Base-by-base conservation (phyloP, 2,329 filamentous ascomycete genomes). In the Aspergillus pseudoglaucus region DNA sequence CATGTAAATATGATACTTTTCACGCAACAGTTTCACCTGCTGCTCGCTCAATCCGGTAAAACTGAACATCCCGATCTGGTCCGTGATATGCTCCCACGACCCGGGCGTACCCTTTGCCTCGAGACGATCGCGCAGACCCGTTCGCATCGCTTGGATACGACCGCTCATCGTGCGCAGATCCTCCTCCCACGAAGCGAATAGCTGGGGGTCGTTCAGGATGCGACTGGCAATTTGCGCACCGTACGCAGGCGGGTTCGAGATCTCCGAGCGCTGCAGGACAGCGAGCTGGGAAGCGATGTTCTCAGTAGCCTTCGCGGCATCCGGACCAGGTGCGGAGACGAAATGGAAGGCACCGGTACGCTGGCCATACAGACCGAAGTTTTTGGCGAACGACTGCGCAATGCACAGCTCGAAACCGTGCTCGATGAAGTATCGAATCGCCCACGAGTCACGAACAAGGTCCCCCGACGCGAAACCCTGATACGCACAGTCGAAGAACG, bases 31-130 rank as follows among this genome's bases (percentile, higher is more conserved):
- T 55, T 62, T 56, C 3, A 81, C 76, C 53, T 80, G 77, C 3
- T 62, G 50, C 49, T 75, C 71, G 4, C 52, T 73, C 50, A 82
- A 62, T 0, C 78, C 79, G 0, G 76, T 77, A 48, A 95, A 98
- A 69, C 85, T 91, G 75, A 98, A 98, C 93, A 98, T 98, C 74
- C 93, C 93, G 65, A 98, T 98, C 79, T 98, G 93, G 62, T 94
- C 88, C 14, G 90, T 96, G 67, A 98, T 95, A 73, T 98, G 93
- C 64, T 90, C 88, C 93, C 93, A 98, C 12, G 81, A 86, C 27
- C 91, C 91, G 0, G 91, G 91, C 0, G 93, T 96, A 25, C 81
- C 82, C 50, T 91, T 79, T 63, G 84, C 82, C 73, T 97, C 91
- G 9, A 98, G 81, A 70, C 90, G 88, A 47, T 75, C 73, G 44